Conservation (phyloP, 225 moss, liverwort and hornwort species). For the Marchantia paleacea region DNA sequence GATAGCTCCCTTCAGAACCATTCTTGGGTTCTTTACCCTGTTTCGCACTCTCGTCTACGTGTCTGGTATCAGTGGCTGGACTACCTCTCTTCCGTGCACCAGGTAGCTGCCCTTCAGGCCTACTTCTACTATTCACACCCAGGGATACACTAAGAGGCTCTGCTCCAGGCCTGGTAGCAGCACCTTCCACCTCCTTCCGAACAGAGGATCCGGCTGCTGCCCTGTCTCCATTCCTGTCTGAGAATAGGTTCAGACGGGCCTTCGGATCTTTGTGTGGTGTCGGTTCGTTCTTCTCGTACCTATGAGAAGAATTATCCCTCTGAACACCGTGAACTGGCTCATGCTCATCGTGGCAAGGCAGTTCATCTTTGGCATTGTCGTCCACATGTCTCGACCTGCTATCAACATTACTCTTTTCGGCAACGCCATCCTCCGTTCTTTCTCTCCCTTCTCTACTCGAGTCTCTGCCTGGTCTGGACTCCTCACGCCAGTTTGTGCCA, state of each 20-base stretch:
- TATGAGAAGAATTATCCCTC: slow-evolving; percentile 12
- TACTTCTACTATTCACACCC: slow-evolving; percentile 38
- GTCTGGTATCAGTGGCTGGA: slow-evolving; percentile 24
- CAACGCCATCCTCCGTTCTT: slow-evolving; percentile 41
- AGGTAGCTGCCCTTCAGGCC: slow-evolving; percentile 25
- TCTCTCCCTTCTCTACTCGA: slow-evolving; percentile 43
- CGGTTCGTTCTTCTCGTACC: slow-evolving; percentile 30
- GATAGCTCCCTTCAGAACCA: slow-evolving; percentile 27
- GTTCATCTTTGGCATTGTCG: slow-evolving; percentile 48
- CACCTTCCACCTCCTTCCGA: slow-evolving; percentile 58
- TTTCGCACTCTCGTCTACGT: slow-evolving; percentile 26
- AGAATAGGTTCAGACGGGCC: slow-evolving; percentile 17
- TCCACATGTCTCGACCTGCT: slow-evolving; percentile 27
- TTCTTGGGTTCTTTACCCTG: slow-evolving; percentile 37
- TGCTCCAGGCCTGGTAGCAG: slow-evolving; percentile 26
- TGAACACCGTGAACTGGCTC: slow-evolving; percentile 30
- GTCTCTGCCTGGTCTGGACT: slow-evolving; percentile 43
- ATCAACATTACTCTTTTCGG: slow-evolving; percentile 31
- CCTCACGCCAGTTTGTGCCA: slow-evolving; percentile 53
- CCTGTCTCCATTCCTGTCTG: slow-evolving; percentile 60
- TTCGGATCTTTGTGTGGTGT: slow-evolving; percentile 34
- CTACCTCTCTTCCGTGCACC: slow-evolving; percentile 23
- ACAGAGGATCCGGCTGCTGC: slow-evolving; percentile 27
- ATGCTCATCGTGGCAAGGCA: slow-evolving; percentile 43
- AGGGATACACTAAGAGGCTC: slow-evolving; percentile 23